These are phyloP conservation scores for Sporothrix brasiliensis DNA, from an alignment of 2,329 filamentous ascomycete genomes.

Conservation along the genomic window DNA sequence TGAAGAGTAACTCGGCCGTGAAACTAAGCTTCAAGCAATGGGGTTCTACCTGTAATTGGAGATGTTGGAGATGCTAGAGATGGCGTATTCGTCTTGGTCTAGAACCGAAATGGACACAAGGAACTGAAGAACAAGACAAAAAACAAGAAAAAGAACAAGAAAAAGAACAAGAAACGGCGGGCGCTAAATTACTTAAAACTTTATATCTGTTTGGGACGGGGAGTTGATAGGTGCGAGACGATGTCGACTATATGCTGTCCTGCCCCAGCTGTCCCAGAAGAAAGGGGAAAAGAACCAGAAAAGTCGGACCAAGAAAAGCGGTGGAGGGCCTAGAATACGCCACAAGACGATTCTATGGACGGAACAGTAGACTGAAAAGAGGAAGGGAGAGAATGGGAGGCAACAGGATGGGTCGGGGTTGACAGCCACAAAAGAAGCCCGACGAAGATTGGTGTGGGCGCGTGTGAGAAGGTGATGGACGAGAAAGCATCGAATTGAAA, in stretches of 20 bases:
- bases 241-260: background rate
- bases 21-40: background rate
- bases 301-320: background rate
- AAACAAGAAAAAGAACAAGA: background rate
- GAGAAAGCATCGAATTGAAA: background rate
- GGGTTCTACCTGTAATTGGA: background rate
- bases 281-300: background rate
- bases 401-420: background rate
- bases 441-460: too few species aligned
- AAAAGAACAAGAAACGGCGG: background rate
- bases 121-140: background rate
- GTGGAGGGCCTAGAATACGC: conserved; percentile 19
- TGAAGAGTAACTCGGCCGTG: background rate
- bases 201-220: background rate
- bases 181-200: background rate
- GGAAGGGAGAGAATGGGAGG: background rate
- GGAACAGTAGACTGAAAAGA: background rate
- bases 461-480: background rate
- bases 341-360: conserved; percentile 1
- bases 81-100: background rate
- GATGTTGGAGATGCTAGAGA: background rate
- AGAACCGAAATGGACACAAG: background rate
- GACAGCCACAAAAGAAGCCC: background rate
- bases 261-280: background rate
- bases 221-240: background rate